Evolutionary conservation across 2,329 filamentous ascomycete species (phyloP).

Genomic region (Aspergillus thermomutatus): DNA sequence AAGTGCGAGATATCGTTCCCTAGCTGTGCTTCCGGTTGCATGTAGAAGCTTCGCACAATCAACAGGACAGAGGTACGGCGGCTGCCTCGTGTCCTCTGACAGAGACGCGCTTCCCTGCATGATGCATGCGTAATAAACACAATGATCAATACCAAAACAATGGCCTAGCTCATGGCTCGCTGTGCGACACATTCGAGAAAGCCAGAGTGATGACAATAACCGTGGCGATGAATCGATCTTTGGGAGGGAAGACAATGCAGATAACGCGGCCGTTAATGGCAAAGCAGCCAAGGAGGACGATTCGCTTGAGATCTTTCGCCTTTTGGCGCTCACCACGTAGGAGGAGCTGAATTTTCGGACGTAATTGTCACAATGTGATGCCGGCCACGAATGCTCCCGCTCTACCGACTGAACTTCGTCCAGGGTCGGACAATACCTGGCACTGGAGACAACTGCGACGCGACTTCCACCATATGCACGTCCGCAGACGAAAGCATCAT

Average conservation of each 20-base stretch:
- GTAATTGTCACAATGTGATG: conserved; percentile 54
- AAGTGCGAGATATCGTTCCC: conserved; percentile 19
- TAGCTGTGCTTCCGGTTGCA: conserved; percentile 16
- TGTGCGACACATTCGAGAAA: conserved; percentile 56
- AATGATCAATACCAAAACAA: conserved; percentile 65
- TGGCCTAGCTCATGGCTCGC: conserved; percentile 65
- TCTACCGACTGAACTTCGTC: conserved; percentile 45
- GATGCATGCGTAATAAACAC: conserved; percentile 41
- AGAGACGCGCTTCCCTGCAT: conserved; percentile 33
- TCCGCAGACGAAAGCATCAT: conserved; percentile 66
- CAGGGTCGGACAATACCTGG: conserved; percentile 57
- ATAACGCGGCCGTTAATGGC: conserved; percentile 7
- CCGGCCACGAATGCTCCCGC: conserved; percentile 59
- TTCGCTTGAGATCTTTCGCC: background rate
- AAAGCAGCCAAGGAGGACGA: background rate
- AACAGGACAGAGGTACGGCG: conserved; percentile 32
- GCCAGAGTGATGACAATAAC: conserved; percentile 50
- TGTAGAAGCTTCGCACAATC: conserved; percentile 24
- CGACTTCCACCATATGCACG: conserved; percentile 63
- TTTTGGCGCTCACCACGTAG: conserved; percentile 2
- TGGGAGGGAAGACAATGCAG: conserved; percentile 1
- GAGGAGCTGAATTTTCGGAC: conserved; percentile 4
- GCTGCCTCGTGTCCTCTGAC: conserved; percentile 30
- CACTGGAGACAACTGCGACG: conserved; percentile 59
- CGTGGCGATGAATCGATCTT: conserved; percentile 7